Base-by-base conservation (phyloP, 495 filamentous ascomycete species). In the Lophium mytilinum region DNA sequence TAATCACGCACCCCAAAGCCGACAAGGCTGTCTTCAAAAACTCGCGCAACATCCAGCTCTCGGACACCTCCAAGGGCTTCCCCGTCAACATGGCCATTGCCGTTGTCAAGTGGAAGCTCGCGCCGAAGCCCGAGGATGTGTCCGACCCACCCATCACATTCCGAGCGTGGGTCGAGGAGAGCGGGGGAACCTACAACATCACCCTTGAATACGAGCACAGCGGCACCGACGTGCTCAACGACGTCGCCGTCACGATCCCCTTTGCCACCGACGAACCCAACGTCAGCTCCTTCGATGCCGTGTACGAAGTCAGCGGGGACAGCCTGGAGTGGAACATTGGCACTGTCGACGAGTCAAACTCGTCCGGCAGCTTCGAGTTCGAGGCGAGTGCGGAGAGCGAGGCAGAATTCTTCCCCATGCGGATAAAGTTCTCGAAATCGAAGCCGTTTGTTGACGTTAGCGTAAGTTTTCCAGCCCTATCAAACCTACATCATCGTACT, bases 391-490 rank as follows among this genome's bases (percentile, higher is more conserved):
- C 88, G 33, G 82, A 83, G 47, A 82, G 83, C 53, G 92, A 96
- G 70, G 82, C 84, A 52, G 90, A 94, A 58, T 96, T 96, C 74
- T 97, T 97, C 83, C 92, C 92, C 1, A 96, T 97, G 91, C 83
- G 79, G 46, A 87, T 96, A 34, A 82, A 82, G 30, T 97, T 97
- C 75, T 83, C 86, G 36, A 95, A 95, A 76, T 79, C 83, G 40
- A 82, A 76, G 51, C 92, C 92, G 19, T 90, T 92, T 68, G 81
- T 96, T 35, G 88, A 93, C 65, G 87, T 96, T 55, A 89, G 94
- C 78, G 92, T 91, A 77, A 82, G 84, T 68, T 49, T 48, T n/a
- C n/a, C 41, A 52, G 66, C 36, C 30, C 46, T 24, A 59, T 37
- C 53, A 66, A 54, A 73, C 47, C 36, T 39, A 37, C 10, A 17